Base-by-base conservation (phyloP, 2,329 filamentous ascomycete genomes). In the Fusarium siculi region DNA sequence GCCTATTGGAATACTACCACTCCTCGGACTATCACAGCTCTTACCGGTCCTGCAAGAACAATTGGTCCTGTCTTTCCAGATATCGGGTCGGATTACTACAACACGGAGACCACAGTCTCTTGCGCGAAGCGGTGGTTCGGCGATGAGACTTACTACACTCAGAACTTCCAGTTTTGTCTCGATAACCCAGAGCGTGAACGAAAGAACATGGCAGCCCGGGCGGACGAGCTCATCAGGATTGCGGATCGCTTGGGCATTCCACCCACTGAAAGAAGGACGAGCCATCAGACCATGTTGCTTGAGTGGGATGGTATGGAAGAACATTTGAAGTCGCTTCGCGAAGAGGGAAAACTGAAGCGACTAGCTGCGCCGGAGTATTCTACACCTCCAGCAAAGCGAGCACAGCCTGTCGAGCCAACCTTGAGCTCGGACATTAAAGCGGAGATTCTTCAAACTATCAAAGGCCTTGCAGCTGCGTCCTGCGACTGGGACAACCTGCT, bases 11-110 rank as follows among this genome's bases (percentile, higher is more conserved):
- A 5, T 1, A 30, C 44, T 12, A 4, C 8, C 3, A 4, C 9
- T 0, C 1, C 23, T 4, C 10, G 6, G 8, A 7, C 4, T 1
- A 18, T 18, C 5, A 52, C 32, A 23, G 19, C 37, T 25, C 7
- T 63, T 25, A 52, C 44, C 1, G 44, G 44, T 0, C 1, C 21
- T 2, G 44, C 61, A 14, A 50, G 30, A 5, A 7, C 2, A 1
- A 21, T 63, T 9, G 37, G 32, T 2, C 19, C 9, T 14, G 4
- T 50, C 8, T 52, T 52, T 4, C 43, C 16, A 1, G 19, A 42
- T 5, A 1, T 42, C 7, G 16, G 19, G 6, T 34, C 43, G 3
- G 16, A 46, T 6, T 34, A 46, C 18, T 49, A n/a, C 18, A 6
- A 49, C 3, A 19, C 16, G 6, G 14, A 57, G 15, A 8, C 6